Evolutionary conservation across 192 early-diverging fungal species (phyloP), one percentile per base, ranked within the genome.

Genomic region (Coemansia asiatica): DNA sequence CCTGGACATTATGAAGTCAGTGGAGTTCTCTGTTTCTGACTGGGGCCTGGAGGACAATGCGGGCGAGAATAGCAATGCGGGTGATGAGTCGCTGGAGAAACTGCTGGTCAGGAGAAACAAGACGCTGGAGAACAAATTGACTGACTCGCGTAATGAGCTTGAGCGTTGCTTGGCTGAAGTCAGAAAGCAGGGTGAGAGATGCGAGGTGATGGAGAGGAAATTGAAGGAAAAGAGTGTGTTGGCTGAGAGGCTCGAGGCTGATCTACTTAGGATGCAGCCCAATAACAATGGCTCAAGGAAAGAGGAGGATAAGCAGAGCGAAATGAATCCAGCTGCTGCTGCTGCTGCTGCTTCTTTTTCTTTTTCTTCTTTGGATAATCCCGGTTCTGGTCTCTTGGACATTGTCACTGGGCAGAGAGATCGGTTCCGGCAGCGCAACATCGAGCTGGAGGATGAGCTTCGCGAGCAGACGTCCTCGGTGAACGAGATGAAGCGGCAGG

Each of bases 391-490:
- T 7, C 23, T 97, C 44, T 68, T 96, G 21, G 90, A 91, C 2
- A 95, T 97, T 56, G 82, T 97, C 8, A 91, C 94, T 0, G 84
- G 87, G 28, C 95, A 97, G 70, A 85, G 95, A 33, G 92, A 97
- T 72, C 72, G 95, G 28, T 96, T 95, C 85, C 82, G 91, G 35
- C 91, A 95, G 67, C 81, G 92, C 26, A 93, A 93, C 74, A 79
- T 81, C n/a, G 93, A 96, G 63, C 78, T 94, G 23, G 92, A 95
- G 48, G 88, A 92, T 36, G 84, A 87, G 48, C 59, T 89, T 33
- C 88, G 88, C 16, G 60, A 21, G n/a, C 79, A 74, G 16, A 61
- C 55, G 25, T 68, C 55, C 15, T 71, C 72, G 27, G 74, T 90
- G 7, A 65, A 76, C 2, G 89, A 91, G 21, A 72, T 92, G 33